phyloP scores from a whole-genome alignment of 2,329 filamentous ascomycete species.

The Cordyceps tenuipes region DNA sequence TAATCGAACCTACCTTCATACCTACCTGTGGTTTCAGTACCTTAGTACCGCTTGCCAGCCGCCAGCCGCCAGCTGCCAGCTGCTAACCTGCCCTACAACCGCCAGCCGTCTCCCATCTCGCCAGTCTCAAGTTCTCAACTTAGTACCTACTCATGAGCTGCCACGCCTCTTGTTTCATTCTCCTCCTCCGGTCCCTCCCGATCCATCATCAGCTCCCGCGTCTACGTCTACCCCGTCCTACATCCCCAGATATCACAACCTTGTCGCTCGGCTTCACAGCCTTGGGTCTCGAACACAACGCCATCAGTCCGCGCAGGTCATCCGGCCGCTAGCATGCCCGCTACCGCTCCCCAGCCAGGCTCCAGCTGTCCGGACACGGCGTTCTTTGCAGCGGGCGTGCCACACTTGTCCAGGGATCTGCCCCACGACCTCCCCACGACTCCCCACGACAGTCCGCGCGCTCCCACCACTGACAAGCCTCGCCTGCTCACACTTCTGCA shows the following conservation, averaged over 20 bases:
- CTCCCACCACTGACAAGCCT: not conserved
- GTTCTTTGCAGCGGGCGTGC: conserved; percentile 8
- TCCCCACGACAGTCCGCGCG: no score
- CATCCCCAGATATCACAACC: not conserved
- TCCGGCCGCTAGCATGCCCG: conserved; percentile 4
- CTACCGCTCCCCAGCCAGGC: conserved; percentile 1
- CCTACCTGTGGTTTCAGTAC: no score
- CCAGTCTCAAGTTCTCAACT: no score
- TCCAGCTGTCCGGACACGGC: conserved; percentile 8
- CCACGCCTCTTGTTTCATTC: not conserved
- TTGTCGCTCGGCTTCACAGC: not conserved
- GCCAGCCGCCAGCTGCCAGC: not conserved
- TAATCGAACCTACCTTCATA: not conserved
- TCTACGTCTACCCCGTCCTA: no score
- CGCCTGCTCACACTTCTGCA: not conserved
- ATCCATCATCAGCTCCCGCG: not conserved
- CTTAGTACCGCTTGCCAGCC: no score
- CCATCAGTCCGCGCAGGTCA: conserved; percentile 6
- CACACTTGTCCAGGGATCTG: conserved; percentile 7
- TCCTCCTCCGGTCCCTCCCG: not conserved
- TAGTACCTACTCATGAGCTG: no score
- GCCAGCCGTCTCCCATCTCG: no score
- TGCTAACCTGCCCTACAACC: no score
- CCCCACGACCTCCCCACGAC: conserved; percentile 8
- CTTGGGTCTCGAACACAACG: conserved; percentile 7